These are phyloP conservation scores for Globisporangium abappressorium DNA, from an alignment of 352 stramenopile species.

Conservation along the genomic window DNA sequence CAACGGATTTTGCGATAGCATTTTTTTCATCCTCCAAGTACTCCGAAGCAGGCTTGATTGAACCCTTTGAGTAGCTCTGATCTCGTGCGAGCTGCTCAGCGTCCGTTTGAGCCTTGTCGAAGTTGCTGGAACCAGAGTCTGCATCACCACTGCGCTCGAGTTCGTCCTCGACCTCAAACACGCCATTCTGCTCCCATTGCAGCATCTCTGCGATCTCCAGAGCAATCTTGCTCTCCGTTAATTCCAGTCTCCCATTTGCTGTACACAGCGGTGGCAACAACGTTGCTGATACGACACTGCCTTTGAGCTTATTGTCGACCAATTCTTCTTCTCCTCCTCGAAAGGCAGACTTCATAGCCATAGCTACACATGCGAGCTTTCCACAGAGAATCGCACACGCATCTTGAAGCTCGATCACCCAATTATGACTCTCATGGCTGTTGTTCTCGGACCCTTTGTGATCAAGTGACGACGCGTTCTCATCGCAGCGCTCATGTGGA, in stretches of 20 bases:
- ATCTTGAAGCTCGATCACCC: constrained; percentile 50
- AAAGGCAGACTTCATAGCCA: background rate
- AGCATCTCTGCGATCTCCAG: constrained; percentile 24
- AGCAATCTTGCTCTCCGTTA: background rate
- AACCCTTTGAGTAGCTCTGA: background rate
- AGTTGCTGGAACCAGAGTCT: background rate
- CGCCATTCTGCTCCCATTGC: constrained; percentile 38
- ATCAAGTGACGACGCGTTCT: background rate
- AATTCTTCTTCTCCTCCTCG: background rate
- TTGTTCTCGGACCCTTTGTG: background rate
- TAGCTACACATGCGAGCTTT: constrained; percentile 25
- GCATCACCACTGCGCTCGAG: constrained; percentile 15
- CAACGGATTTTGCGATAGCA: constrained; percentile 12
- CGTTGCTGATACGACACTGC: background rate
- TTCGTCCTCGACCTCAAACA: constrained; percentile 60
- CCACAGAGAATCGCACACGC: constrained; percentile 45
- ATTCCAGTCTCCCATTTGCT: background rate
- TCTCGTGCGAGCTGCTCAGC: background rate
- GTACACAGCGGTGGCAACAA: background rate
- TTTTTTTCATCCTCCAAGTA: constrained; percentile 2
- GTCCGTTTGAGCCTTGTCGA: background rate
- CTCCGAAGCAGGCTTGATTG: constrained; percentile 5
- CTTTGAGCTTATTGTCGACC: background rate
- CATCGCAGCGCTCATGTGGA: constrained; percentile 16
- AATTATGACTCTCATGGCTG: constrained; percentile 17